phyloP scores from a whole-genome alignment of 441 rosid genomes.

The Omphalea diandra region DNA sequence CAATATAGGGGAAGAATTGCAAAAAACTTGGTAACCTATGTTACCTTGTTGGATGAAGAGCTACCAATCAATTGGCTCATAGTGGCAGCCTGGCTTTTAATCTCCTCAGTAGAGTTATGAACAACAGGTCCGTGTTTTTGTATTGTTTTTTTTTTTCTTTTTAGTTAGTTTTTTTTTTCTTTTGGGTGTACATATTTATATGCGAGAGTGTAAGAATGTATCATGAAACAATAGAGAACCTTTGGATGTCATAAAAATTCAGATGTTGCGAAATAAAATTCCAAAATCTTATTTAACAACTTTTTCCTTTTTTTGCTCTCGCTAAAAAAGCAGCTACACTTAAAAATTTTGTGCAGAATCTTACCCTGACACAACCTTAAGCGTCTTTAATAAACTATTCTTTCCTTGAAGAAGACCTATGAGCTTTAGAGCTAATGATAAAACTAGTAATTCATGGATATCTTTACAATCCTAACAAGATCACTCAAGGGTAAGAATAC shows the following conservation, averaged over 20 bases:
- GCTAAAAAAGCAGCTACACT: neutral
- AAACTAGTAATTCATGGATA: neutral
- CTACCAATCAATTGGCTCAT: neutral
- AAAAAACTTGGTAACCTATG: neutral
- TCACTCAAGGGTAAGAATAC: no score
- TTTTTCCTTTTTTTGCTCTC: neutral
- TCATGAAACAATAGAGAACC: constrained; percentile 12
- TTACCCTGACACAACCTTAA: neutral
- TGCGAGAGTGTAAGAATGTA: constrained; percentile 5
- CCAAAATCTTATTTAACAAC: constrained; percentile 1
- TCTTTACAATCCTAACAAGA: neutral
- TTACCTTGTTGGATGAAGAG: constrained; percentile 4
- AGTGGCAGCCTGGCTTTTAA: neutral
- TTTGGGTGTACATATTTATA: constrained; percentile 13
- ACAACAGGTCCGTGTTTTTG: neutral
- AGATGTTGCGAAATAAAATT: constrained; percentile 1
- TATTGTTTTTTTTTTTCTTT: no score
- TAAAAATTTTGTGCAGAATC: neutral
- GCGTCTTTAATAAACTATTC: neutral
- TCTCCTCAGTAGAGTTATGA: constrained; percentile 7
- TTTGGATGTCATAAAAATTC: constrained; percentile 13
- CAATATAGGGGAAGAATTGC: neutral
- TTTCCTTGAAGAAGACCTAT: constrained; percentile 4
- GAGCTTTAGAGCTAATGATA: neutral
- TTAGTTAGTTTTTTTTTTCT: no score